phyloP scores from a whole-genome alignment of 192 early-diverging fungal species.

The Coemansia guatemalensis region DNA sequence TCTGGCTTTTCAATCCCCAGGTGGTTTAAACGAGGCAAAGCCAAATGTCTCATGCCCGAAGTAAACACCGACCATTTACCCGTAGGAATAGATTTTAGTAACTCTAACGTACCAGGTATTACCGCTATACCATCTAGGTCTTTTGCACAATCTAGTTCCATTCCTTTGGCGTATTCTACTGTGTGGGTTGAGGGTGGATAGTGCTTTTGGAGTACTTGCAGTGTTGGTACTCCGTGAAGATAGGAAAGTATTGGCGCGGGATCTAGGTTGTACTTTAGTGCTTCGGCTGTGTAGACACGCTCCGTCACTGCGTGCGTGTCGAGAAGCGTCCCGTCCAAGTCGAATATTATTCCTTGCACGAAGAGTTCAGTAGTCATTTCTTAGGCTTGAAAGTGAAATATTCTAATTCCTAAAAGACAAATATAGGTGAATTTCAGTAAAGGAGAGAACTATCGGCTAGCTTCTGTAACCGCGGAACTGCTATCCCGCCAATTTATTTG shows the following conservation, averaged over 20 bases:
- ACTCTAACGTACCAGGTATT: slow-evolving; percentile 18
- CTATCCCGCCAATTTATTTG: too few species aligned
- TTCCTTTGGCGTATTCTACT: slow-evolving; percentile 13
- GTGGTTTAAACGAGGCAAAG: slow-evolving; percentile 25
- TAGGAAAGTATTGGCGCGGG: slow-evolving; percentile 13
- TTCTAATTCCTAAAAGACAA: too few species aligned
- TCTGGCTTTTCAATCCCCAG: slow-evolving; percentile 15
- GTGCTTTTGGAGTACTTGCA: slow-evolving; percentile 27
- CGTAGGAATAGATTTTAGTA: slow-evolving; percentile 4
- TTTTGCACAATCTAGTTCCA: slow-evolving; percentile 19
- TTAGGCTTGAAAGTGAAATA: too few species aligned
- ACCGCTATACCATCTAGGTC: slow-evolving; percentile 12
- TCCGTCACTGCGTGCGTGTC: too few species aligned
- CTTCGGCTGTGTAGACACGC: too few species aligned
- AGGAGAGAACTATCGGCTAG: too few species aligned
- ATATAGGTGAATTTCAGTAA: too few species aligned
- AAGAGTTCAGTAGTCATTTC: too few species aligned
- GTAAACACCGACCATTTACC: slow-evolving; percentile 34
- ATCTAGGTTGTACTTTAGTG: slow-evolving; percentile 11
- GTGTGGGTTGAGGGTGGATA: slow-evolving; percentile 24
- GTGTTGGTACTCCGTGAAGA: slow-evolving; percentile 41
- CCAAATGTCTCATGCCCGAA: slow-evolving; percentile 31
- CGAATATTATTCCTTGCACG: too few species aligned
- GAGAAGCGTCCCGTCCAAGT: too few species aligned
- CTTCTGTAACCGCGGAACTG: too few species aligned